Evolutionary conservation across 345 rosid species (phyloP), one percentile per base, ranked within the genome.

Genomic region (Tarenaya hassleriana): DNA sequence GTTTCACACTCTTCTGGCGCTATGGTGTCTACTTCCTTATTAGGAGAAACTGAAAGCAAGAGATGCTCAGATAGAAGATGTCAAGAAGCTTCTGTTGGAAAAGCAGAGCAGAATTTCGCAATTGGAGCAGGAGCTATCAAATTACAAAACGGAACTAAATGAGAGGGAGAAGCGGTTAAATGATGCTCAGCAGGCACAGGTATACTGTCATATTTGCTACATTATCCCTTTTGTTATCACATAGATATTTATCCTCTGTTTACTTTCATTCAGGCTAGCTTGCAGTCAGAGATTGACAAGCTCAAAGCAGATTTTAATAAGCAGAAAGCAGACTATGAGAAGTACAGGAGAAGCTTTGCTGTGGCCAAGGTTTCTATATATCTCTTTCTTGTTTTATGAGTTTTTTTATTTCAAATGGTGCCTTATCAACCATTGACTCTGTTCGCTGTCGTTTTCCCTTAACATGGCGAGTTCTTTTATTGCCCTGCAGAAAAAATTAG

Each of bases 61-160:
- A 71, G 90, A 83, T 52, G 58, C 70, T 57, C 79, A 83, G 70
- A 70, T 77, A 12, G 86, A 81, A 53, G 95, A 77, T 40, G 41
- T 61, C 13, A 71, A 67, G 62, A 69, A 52, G 31, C 69, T 68
- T 60, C 51, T 80, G 55, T 61, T 75, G 13, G 73, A 69, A 61
- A 80, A 73, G 70, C 82, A 78, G 63, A 84, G 75, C 41, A 76
- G 69, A 45, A 56, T 92, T 60, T 66, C 70, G 0, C 72, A 64
- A 60, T 56, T 85, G 75, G 94, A 88, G 78, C 78, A 70, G 67
- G 86, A 85, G 56, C 74, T 92, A 68, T 64, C 79, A 54, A 81
- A 69, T 67, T 64, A 74, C 71, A 76, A 70, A 68, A 52, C 54
- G 41, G 95, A 79, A 49, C 69, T 87, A 69, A 73, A 59, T 56